Base-by-base conservation (phyloP, 371 early-diverging fungal genomes). In the Batkoa obscura region DNA sequence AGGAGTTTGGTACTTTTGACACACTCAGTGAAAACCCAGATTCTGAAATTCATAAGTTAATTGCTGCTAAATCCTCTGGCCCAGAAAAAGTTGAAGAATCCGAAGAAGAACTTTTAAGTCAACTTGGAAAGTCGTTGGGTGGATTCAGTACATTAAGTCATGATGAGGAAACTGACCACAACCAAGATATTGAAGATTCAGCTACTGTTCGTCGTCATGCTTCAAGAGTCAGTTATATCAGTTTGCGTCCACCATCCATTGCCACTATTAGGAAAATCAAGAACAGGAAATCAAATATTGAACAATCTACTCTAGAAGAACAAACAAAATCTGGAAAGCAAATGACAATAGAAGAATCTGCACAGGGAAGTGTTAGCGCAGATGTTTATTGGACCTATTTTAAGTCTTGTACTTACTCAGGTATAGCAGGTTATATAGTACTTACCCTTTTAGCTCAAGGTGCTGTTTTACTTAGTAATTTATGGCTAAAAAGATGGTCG, bases 401-500 rank as follows among this genome's bases (percentile, higher is more conserved):
- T 15, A 77, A 81, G 39, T 73, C 89, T 0, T 90, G 91, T 60
- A 76, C 83, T 1, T 32, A 67, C 37, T 36, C 55, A 23, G 69
- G 66, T 57, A 80, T 87, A 1, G 51, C 64, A 42, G 9, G 73
- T 23, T 80, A 73, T 45, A 37, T 87, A 33, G 10, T 69, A 23
- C 70, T 82, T 33, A 67, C 80, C 53, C 42, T 81, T 13, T 45
- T 75, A 4, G 66, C 81, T 2, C 85, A 86, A 58, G 62, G 54
- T 1, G 59, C 57, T 2, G 54, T 60, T 13, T 59, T 74, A 13
- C 32, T 61, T 39, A 58, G 62, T 8, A 81, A 75, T 47, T 57
- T 86, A 33, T 88, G 87, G 83, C 69, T 87, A 34, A 79, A 84
- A 51, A 61, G 75, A 59, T 85, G 86, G 86, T 74, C 79, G 56